These are phyloP conservation scores for Babesia ovata DNA, from an alignment of 169 alveolate genomes.

Conservation along the genomic window DNA sequence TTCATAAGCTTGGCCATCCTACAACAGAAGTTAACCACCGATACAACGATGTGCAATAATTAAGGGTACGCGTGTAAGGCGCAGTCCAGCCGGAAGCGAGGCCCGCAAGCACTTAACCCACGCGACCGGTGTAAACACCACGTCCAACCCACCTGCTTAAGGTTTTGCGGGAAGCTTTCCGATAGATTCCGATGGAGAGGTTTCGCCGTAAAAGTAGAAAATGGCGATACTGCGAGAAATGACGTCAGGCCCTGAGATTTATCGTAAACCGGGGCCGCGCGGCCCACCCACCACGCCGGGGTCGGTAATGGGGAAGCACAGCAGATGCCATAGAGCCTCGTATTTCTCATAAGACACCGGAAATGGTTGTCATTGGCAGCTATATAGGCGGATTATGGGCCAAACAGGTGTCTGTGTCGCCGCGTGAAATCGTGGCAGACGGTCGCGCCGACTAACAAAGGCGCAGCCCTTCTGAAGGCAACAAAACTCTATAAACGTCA, in stretches of 20 bases:
- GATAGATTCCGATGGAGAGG: not conserved
- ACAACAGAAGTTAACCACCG: not conserved
- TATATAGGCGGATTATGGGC: no score
- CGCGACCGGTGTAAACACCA: not conserved
- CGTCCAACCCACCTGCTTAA: conserved; percentile 27
- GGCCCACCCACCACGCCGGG: conserved; percentile 35
- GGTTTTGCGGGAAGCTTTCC: conserved; percentile 4
- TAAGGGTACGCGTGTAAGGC: not conserved
- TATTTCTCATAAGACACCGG: not conserved
- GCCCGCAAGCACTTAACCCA: not conserved
- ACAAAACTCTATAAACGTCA: no score
- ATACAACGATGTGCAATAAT: not conserved
- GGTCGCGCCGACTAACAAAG: no score
- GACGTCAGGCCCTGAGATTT: conserved; percentile 16
- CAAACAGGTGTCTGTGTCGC: no score
- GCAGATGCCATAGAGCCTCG: not conserved
- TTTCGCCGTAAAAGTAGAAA: not conserved
- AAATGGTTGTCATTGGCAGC: no score
- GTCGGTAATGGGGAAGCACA: conserved; percentile 35
- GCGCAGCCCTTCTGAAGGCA: no score
- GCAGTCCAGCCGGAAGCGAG: not conserved
- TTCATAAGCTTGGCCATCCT: conserved; percentile 84
- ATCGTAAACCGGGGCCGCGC: not conserved
- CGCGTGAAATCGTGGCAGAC: no score
- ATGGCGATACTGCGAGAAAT: conserved; percentile 1